Evolutionary conservation across 441 rosid species (phyloP).

Genomic region (Metrosideros polymorpha): DNA sequence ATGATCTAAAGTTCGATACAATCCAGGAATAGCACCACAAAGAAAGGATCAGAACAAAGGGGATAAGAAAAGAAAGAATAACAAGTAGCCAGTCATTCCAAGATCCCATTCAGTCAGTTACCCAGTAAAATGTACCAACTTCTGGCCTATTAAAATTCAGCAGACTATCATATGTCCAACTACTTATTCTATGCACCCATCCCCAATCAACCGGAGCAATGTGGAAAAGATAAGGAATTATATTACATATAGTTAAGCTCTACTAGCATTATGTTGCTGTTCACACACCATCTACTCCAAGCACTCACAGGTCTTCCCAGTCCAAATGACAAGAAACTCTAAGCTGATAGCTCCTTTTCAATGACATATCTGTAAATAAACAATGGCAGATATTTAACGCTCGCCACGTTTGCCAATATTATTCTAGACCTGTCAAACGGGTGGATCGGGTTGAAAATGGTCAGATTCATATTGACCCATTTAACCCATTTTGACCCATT

Average conservation of each 20-base stretch:
- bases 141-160: neutral
- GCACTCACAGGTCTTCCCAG: neutral
- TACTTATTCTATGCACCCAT: neutral
- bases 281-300: neutral
- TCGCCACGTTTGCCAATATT: neutral
- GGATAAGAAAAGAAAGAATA: neutral
- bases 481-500: too few species aligned
- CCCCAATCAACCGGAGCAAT: neutral
- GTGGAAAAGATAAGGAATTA: neutral
- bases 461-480: too few species aligned
- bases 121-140: neutral
- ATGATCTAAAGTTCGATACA: neutral
- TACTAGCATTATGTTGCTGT: neutral
- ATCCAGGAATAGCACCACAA: neutral
- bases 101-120: neutral
- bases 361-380: neutral
- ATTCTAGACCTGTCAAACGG: too few species aligned
- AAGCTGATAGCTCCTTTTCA: neutral
- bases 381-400: neutral
- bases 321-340: neutral
- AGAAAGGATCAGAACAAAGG: neutral
- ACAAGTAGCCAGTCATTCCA: neutral
- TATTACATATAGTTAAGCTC: neutral
- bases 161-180: neutral
- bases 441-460: too few species aligned